Base-by-base conservation (phyloP, 1,284 basidiomycete species). In the Irpex sp. region DNA sequence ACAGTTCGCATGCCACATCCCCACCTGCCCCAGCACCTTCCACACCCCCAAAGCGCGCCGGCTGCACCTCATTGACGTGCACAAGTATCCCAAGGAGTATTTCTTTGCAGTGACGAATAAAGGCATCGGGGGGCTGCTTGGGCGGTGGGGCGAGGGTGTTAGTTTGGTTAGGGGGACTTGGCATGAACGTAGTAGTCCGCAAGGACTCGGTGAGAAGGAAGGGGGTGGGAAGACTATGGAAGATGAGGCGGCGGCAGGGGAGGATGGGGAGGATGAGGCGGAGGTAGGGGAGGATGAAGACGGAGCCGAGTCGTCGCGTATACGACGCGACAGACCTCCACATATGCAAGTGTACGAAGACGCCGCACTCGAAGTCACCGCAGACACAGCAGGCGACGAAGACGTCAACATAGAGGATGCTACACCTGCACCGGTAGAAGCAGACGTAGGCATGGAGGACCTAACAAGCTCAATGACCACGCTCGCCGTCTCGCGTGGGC, bases 21-120 rank as follows among this genome's bases (percentile, higher is more conserved):
- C 79, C 14, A 76, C 83, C 4, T 96, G 94, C 70, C 66, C 75
- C 2, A 81, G 82, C 48, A 67, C 77, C n/a, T 96, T 94, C 71
- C 69, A 75, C 5, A 88, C 83, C 0, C 94, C 94, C 1, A 94
- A 93, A 74, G 77, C 82, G 14, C 82, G 94, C 9, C 78, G 94
- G 14, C 77, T 91, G 54, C 94, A 96, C 75, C 81, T 96, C 53
- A 91, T 96, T 58, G 81, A 88, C 68, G 83, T 80, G 18, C 94
- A 96, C 69, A 81, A 80, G 49, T 96, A 90, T 69, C 94, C 94
- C 1, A 88, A 33, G 4, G 28, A 28, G 28, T 28, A 28, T 28
- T 95, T 92, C 74, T 96, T 95, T 72, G 83, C 87, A 21, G 87
- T 96, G 51, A 93, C 91, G 8, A 93, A 94, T 72, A 93, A 91